Conservation (phyloP, 805 yeast species). For the Helenozyma rhizophorensis region DNA sequence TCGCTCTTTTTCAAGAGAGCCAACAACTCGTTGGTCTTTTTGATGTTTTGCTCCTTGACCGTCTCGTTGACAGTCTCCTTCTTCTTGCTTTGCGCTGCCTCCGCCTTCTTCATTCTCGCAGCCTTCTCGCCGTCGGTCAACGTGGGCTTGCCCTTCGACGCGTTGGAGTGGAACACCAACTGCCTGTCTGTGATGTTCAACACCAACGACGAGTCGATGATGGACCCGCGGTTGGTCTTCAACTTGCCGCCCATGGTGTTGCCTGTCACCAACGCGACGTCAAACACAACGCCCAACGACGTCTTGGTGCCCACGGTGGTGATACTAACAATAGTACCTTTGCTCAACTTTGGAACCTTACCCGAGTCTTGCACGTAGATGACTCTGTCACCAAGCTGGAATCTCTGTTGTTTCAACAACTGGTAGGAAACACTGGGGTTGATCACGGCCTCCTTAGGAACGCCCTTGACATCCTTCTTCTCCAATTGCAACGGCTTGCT, state of each 20-base stretch:
- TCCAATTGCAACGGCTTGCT: constrained; percentile 43
- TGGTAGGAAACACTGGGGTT: constrained; percentile 71
- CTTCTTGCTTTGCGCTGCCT: constrained; percentile 2
- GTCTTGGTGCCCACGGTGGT: constrained; percentile 55
- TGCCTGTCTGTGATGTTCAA: constrained; percentile 75
- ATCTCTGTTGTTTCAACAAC: constrained; percentile 67
- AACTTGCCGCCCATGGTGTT: constrained; percentile 75
- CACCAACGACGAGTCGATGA: constrained; percentile 75
- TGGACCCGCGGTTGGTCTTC: constrained; percentile 73
- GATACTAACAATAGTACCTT: constrained; percentile 83
- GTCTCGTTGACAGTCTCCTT: constrained; percentile 3
- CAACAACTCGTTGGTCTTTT: constrained; percentile 28
- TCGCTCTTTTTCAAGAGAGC: constrained; percentile 22
- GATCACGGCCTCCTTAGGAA: constrained; percentile 79
- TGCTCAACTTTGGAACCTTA: constrained; percentile 78
- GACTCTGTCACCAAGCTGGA: constrained; percentile 86
- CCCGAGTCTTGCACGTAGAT: constrained; percentile 82
- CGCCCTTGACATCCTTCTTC: constrained; percentile 64
- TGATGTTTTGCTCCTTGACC: constrained; percentile 15
- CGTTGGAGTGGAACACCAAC: constrained; percentile 69
- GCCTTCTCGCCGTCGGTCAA: constrained; percentile 19
- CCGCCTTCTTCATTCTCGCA: constrained; percentile 6
- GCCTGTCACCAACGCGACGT: constrained; percentile 77
- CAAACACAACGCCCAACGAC: constrained; percentile 78
- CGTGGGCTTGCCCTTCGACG: constrained; percentile 42